Percentiles rank a stretch among this genome's conserved stretches.
Conservation (phyloP, 2,329 filamentous ascomycete species). For the Fusarium robinianum region DNA sequence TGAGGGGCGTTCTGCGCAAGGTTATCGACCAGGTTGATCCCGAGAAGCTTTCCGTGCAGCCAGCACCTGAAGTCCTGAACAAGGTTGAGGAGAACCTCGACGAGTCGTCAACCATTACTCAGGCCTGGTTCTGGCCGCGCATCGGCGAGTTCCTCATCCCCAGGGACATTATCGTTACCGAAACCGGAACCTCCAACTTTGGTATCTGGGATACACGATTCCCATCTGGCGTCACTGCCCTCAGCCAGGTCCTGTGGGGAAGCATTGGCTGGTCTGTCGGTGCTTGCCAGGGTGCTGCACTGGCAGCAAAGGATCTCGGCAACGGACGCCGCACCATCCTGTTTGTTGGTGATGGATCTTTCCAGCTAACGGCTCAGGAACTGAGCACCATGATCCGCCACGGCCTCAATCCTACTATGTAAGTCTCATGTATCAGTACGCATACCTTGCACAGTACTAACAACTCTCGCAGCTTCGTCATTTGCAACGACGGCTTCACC, state of each 20-base stretch:
- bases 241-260: conserved; percentile 79
- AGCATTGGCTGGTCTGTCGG: conserved; percentile 66
- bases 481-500: conserved; percentile 88
- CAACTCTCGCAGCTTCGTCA: conserved; percentile 64
- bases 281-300: conserved; percentile 66
- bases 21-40: conserved; percentile 64
- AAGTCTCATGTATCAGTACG: conserved; percentile 40
- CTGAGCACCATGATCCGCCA: conserved; percentile 82
- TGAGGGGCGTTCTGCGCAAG: conserved; percentile 77
- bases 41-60: conserved; percentile 59
- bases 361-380: conserved; percentile 85
- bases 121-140: conserved; percentile 77
- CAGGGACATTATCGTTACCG: conserved; percentile 79
- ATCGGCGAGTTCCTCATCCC: conserved; percentile 73
- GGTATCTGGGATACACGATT: conserved; percentile 87
- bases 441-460: conserved; percentile 22
- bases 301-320: conserved; percentile 70
- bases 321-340: conserved; percentile 71
- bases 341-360: conserved; percentile 86
- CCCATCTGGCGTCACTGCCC: conserved; percentile 74
- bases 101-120: conserved; percentile 58
- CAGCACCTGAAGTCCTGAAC: conserved; percentile 59
- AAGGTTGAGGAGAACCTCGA: conserved; percentile 50
- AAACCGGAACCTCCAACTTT: conserved; percentile 87
- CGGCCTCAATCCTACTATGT: conserved; percentile 76